phyloP scores from a whole-genome alignment of 2,329 filamentous ascomycete species.

The Sporothrix luriei region DNA sequence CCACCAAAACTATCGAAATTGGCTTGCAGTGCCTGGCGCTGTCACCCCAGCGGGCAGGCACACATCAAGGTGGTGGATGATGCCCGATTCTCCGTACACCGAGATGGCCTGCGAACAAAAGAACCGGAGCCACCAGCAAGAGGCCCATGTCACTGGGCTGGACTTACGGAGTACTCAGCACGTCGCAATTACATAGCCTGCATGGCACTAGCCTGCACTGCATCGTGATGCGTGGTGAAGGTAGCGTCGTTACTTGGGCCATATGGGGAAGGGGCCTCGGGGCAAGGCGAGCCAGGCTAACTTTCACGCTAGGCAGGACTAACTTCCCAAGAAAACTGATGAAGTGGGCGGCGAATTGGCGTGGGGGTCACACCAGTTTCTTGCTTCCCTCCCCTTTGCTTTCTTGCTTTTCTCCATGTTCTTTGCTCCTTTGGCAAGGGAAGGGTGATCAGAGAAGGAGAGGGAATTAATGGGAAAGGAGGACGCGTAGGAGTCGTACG shows the following conservation, averaged over 20 bases:
- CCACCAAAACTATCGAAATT: neutral
- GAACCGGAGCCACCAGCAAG: neutral
- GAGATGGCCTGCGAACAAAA: neutral
- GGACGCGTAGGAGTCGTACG: neutral
- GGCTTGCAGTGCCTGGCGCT: neutral
- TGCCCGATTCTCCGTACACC: neutral
- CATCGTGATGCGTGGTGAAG: constrained; percentile 17
- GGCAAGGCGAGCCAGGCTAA: constrained; percentile 4
- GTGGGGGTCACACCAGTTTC: constrained; percentile 23
- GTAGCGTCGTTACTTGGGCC: neutral
- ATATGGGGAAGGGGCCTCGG: constrained; percentile 12
- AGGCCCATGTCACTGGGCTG: neutral
- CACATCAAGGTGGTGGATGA: neutral
- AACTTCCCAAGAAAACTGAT: constrained; percentile 13
- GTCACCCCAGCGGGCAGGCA: neutral
- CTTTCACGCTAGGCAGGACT: constrained; percentile 12
- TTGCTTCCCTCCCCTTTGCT: neutral
- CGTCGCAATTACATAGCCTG: neutral
- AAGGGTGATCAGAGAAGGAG: neutral
- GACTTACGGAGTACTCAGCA: no score
- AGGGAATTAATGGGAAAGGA: constrained; percentile 1
- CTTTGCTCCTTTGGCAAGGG: neutral
- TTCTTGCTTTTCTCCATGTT: neutral
- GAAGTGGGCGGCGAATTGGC: constrained; percentile 12
- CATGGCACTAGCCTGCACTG: constrained; percentile 6